These are phyloP conservation scores for Thermothelomyces thermophilus DNA, from an alignment of 2,329 filamentous ascomycete species.

Conservation along the genomic window DNA sequence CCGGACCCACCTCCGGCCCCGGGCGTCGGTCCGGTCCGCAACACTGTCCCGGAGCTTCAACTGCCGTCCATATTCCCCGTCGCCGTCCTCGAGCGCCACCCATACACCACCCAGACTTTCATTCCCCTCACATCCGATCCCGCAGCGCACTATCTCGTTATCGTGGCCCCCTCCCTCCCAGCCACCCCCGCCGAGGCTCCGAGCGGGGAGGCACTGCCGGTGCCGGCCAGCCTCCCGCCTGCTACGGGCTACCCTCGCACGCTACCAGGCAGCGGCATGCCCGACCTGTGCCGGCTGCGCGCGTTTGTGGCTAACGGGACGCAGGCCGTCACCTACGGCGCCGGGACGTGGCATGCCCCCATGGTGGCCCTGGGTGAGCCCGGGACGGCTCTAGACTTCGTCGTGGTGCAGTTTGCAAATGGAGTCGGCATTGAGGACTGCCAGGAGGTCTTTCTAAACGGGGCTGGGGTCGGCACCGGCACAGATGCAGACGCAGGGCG, in stretches of 20 bases:
- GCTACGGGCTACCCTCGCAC: slow-evolving; percentile 32
- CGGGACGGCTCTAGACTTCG: slow-evolving; percentile 65
- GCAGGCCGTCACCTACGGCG: slow-evolving; percentile 86
- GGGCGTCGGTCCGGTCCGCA: not conserved
- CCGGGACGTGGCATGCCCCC: slow-evolving; percentile 91
- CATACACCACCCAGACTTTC: slow-evolving; percentile 92
- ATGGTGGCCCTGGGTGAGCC: slow-evolving; percentile 74
- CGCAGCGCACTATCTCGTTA: slow-evolving; percentile 61
- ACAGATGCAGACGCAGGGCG: not conserved
- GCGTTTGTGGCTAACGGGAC: slow-evolving; percentile 73
- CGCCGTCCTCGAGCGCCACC: slow-evolving; percentile 77
- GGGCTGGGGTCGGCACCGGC: not conserved
- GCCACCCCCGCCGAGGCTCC: slow-evolving; percentile 25
- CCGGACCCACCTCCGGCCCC: slow-evolving; percentile 6
- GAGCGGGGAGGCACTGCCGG: slow-evolving; percentile 27
- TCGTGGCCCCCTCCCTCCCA: slow-evolving; percentile 75
- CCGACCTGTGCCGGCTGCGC: slow-evolving; percentile 62
- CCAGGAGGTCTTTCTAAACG: slow-evolving; percentile 56
- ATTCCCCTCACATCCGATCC: slow-evolving; percentile 58
- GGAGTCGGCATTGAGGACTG: slow-evolving; percentile 79
- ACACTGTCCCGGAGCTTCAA: not conserved
- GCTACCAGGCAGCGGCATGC: slow-evolving; percentile 57
- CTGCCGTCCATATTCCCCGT: slow-evolving; percentile 51
- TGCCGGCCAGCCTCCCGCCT: slow-evolving; percentile 27
- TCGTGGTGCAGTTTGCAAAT: slow-evolving; percentile 85